phyloP scores from a whole-genome alignment of 805 yeast species.

The Suhomyces canberraensis region DNA sequence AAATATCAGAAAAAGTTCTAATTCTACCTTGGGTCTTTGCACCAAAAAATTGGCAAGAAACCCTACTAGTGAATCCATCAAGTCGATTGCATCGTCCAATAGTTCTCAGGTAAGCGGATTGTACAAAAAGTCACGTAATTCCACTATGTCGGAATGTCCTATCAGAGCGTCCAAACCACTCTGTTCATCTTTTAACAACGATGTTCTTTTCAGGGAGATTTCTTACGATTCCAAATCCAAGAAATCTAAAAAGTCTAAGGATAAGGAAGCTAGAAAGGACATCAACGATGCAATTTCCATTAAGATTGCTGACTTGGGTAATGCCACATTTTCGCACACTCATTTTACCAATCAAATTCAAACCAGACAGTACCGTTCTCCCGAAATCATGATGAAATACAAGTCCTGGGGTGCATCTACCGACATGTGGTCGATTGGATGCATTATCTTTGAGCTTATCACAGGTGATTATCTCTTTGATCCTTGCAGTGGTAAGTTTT shows the following conservation, averaged over 20 bases:
- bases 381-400: conserved; percentile 51
- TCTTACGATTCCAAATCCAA: not conserved
- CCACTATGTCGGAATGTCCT: conserved; percentile 22
- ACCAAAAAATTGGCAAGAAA: not conserved
- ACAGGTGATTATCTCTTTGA: conserved; percentile 63
- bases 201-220: conserved; percentile 9
- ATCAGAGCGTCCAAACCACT: conserved; percentile 48
- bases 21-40: not conserved
- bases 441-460: conserved; percentile 55
- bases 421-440: conserved; percentile 60
- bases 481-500: conserved; percentile 50
- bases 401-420: conserved; percentile 59
- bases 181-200: conserved; percentile 13
- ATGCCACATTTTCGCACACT: conserved; percentile 76
- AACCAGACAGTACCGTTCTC: conserved; percentile 89
- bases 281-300: conserved; percentile 22
- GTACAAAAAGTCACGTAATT: conserved; percentile 12
- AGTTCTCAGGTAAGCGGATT: conserved; percentile 5
- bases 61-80: conserved; percentile 1
- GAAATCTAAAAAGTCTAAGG: conserved; percentile 1
- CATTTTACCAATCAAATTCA: conserved; percentile 89
- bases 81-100: conserved; percentile 6
- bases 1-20: conserved; percentile 3
- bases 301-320: conserved; percentile 91
- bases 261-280: not conserved